Base-by-base conservation (phyloP, 176 grass and related monocot genomes). In the Ampelocalamus luodianensis region DNA sequence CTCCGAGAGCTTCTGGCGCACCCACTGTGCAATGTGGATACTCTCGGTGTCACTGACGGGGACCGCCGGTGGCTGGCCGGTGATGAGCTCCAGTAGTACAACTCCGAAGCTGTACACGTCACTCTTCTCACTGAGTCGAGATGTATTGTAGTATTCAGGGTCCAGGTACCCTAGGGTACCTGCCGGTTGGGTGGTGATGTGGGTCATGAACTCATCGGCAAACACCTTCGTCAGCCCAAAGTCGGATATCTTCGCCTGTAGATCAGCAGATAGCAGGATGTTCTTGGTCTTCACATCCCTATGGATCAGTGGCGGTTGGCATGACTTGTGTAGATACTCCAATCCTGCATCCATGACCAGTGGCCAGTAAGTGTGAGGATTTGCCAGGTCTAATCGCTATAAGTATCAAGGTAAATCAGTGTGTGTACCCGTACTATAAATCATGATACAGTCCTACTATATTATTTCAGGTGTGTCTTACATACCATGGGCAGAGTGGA, bases 71-170 rank as follows among this genome's bases (percentile, higher is more conserved):
- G 83, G 34, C 20, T 44, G 78, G 39, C 83, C 78, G 0, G 78
- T 90, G 66, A 97, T 32, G 60, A 92, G 87, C 85, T 94, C 94
- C 39, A 97, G 72, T 7, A 94, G 86, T 51, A 91, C 87, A 0
- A 92, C 88, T 27, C 92, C 92, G 77, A 97, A 90, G 89, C 91
- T 91, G 88, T 91, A 97, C 59, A 94, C 90, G 85, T 97, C 94
- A 10, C 87, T 94, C 76, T 92, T 94, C 56, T 90, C 88, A 14
- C 78, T 86, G 6, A 86, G 88, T 18, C 53, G 78, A 4, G 79
- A 82, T 13, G 88, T 90, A 14, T 86, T 71, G 68, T 86, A 86
- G 88, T 90, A 90, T 26, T 93, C 91, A 22, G 91, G 91, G 55
- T 90, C 91, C 18, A 93, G 71, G 34, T 93, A 93, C 9, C 91